Conservation (phyloP, 2,329 filamentous ascomycete species). For the Diaporthe eres region DNA sequence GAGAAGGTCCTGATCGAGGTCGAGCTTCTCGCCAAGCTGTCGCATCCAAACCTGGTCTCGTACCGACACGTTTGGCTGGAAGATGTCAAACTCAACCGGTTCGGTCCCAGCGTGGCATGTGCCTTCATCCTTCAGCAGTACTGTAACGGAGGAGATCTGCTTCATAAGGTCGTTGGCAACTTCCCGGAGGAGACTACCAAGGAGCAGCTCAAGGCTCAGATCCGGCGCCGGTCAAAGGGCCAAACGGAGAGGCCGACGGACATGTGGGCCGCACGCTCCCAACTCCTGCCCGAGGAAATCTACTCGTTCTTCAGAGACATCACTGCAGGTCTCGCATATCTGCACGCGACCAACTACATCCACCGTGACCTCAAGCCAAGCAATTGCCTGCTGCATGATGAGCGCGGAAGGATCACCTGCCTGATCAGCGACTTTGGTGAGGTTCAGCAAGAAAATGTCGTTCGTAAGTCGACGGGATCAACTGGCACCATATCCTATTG, state of each 20-base stretch:
- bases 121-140: conserved; percentile 98
- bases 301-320: conserved; percentile 98
- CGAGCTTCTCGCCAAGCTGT: conserved; percentile 89
- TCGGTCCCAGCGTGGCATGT: conserved; percentile 92
- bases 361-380: conserved; percentile 96
- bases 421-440: conserved; percentile 98
- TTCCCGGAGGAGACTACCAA: conserved; percentile 76
- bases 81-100: conserved; percentile 85
- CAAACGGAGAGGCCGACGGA: conserved; percentile 74
- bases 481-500: conserved; percentile 99
- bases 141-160: conserved; percentile 93
- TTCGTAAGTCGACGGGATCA: conserved; percentile 89
- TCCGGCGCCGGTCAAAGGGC: conserved; percentile 86
- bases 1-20: conserved; percentile 96
- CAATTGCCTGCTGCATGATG: conserved; percentile 90
- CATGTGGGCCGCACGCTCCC: conserved; percentile 57
- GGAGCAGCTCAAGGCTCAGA: conserved; percentile 89
- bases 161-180: conserved; percentile 86
- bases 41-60: conserved; percentile 94
- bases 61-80: conserved; percentile 99
- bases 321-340: conserved; percentile 88
- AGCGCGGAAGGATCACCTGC: conserved; percentile 76
- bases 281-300: conserved; percentile 86
- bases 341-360: conserved; percentile 93
- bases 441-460: conserved; percentile 86